Base-by-base conservation (phyloP, 176 grass and related monocot genomes). In the Aegilops tauschii region DNA sequence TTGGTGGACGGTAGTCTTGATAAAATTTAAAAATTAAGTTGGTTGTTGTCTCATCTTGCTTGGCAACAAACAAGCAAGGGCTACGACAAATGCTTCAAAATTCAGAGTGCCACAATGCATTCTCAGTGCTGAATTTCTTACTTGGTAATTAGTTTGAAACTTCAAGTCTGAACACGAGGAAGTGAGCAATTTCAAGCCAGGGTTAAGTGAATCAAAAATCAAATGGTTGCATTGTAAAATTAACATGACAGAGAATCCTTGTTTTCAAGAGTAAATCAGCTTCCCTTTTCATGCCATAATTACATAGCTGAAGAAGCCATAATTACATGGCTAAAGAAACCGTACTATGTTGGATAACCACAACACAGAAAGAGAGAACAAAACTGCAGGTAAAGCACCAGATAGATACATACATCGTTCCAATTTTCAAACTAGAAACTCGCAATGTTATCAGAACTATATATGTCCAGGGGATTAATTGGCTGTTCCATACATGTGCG, bases 51-150 rank as follows among this genome's bases (percentile, higher is more conserved):
- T 8, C 80, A 56, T 72, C 61, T 83, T 64, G n/a, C 18, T 9
- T 40, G 39, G 31, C 52, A 77, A 77, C 30, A 71, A 82, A 90
- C 64, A 73, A 29, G 49, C 45, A 76, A 68, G 9, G 30, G 76
- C 23, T 23, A 50, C 5, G 25, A 42, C 12, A 6, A 20, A 63
- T 39, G 13, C 12, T 73, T 79, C 65, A 32, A 61, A 20, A 9
- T 77, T 66, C 18, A 47, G 23, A 68, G 2, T 76, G 31, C 35
- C 45, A 77, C 6, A 52, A 75, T 40, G 59, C 69, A 87, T 76
- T 36, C 9, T 42, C 35, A 1, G 40, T 18, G 61, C 63, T 68
- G 10, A 66, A 67, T 10, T 68, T 65, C 45, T 65, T 28, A 28
- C 4, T 23, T 70, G 0, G 25, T 20, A 23, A 39, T 35, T 7